A percentile compares a stretch with the other conserved stretches of the same genome.
Evolutionary conservation across 345 rosid species (phyloP).

Genomic region (Cochlearia excelsa): DNA sequence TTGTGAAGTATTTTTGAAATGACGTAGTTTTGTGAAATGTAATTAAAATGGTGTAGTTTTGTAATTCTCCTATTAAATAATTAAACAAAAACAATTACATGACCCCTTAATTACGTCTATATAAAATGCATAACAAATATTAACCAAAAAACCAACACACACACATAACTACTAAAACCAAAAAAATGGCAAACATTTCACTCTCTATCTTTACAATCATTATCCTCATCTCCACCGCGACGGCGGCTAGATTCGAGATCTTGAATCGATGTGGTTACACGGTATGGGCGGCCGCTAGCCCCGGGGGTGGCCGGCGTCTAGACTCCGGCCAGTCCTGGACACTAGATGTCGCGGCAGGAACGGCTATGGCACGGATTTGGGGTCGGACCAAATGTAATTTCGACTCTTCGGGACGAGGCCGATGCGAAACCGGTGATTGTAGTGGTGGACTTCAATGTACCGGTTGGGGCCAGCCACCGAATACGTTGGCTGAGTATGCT

Average conservation of each 20-base stretch:
- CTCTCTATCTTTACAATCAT: slow-evolving; percentile 17
- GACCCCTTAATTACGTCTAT: slow-evolving; percentile 10
- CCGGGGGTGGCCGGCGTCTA: slow-evolving; percentile 40
- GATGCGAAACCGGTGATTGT: slow-evolving; percentile 59
- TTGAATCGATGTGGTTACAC: slow-evolving; percentile 40
- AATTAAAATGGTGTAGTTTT: too few relatives aligned
- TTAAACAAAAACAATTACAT: slow-evolving; percentile 1
- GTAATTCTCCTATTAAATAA: too few relatives aligned
- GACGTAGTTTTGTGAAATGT: too few relatives aligned
- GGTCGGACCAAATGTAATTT: slow-evolving; percentile 41
- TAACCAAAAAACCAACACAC: slow-evolving; percentile 15
- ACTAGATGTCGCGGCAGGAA: slow-evolving; percentile 29
- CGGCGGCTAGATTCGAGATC: slow-evolving; percentile 45
- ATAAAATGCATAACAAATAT: slow-evolving; percentile 9
- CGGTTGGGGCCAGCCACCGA: slow-evolving; percentile 53
- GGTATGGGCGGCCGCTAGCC: slow-evolving; percentile 53
- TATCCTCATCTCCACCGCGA: slow-evolving; percentile 19
- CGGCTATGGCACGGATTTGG: slow-evolving; percentile 38
- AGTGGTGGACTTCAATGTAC: slow-evolving; percentile 44
- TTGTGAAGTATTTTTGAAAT: too few relatives aligned
- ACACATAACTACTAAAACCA: background rate
- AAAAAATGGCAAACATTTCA: slow-evolving; percentile 21
- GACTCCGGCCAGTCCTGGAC: slow-evolving; percentile 31
- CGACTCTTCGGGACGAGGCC: slow-evolving; percentile 33
- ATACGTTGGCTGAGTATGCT: slow-evolving; percentile 58